A percentile compares a stretch with the other conserved stretches of the same genome.
phyloP scores from a whole-genome alignment of 2,329 filamentous ascomycete species.

The Hypomyces rosellus region DNA sequence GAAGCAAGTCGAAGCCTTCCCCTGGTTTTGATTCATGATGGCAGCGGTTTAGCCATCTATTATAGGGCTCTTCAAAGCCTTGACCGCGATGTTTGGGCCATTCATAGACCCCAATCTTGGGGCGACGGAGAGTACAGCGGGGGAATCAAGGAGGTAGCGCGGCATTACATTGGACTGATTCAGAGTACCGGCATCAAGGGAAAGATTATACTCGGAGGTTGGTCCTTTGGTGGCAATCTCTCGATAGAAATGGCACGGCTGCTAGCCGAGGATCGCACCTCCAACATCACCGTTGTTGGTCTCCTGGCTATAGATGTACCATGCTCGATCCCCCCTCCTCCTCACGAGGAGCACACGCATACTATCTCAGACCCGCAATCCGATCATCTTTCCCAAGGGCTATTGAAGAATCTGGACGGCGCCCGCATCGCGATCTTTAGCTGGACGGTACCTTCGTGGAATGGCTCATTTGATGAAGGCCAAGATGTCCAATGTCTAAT shows the following conservation, averaged over 20 bases:
- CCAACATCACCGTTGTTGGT: neutral
- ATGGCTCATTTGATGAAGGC: neutral
- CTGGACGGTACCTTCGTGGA: neutral
- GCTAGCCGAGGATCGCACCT: neutral
- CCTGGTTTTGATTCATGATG: slow-evolving; percentile 13
- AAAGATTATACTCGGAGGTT: slow-evolving; percentile 1
- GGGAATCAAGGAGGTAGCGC: slow-evolving; percentile 10
- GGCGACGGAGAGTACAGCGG: slow-evolving; percentile 4
- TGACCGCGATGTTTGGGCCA: slow-evolving; percentile 11
- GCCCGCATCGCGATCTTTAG: no score
- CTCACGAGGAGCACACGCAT: no score
- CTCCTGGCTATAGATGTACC: neutral
- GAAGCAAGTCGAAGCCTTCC: neutral
- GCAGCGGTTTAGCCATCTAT: slow-evolving; percentile 7
- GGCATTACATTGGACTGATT: slow-evolving; percentile 10
- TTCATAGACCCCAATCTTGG: slow-evolving; percentile 9
- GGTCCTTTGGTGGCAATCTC: slow-evolving; percentile 6
- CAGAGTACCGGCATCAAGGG: slow-evolving; percentile 2
- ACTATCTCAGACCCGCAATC: no score
- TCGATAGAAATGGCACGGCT: neutral
- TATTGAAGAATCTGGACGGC: no score
- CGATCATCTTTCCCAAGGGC: no score
- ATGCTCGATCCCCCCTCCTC: no score
- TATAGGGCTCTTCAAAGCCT: slow-evolving; percentile 9
- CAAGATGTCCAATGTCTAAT: neutral